Conservation (phyloP, 2,329 filamentous ascomycete genomes). For the Lasiodiplodia sp. region DNA sequence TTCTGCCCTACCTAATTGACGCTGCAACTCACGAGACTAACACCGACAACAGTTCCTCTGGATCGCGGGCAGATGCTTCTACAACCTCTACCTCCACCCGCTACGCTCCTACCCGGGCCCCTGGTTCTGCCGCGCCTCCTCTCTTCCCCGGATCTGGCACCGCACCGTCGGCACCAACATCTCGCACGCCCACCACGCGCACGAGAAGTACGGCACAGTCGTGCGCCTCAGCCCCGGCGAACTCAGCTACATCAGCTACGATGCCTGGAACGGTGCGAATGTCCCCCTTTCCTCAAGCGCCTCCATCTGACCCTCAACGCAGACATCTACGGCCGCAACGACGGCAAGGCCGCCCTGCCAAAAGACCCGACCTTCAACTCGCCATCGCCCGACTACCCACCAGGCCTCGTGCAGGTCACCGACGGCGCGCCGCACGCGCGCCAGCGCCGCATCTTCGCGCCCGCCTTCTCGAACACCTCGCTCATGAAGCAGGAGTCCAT, state of each 20-base stretch:
- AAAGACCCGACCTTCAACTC: constrained; percentile 28
- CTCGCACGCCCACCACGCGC: constrained; percentile 29
- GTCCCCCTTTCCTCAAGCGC: no score
- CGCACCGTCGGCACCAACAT: background rate
- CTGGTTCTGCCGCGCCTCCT: constrained; percentile 16
- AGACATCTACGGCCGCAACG: constrained; percentile 41
- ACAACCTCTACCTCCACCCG: constrained; percentile 26
- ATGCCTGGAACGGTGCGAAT: constrained; percentile 42
- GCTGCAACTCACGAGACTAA: background rate
- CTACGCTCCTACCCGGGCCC: constrained; percentile 29
- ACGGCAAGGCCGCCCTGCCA: constrained; percentile 17
- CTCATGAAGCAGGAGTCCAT: constrained; percentile 40
- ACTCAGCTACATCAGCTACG: constrained; percentile 45
- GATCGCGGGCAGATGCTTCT: constrained; percentile 21
- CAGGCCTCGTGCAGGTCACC: constrained; percentile 46
- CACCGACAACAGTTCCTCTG: background rate
- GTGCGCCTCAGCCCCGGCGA: constrained; percentile 52
- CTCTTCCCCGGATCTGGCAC: background rate
- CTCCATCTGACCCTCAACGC: no score
- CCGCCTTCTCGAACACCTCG: constrained; percentile 42
- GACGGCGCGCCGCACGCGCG: constrained; percentile 51
- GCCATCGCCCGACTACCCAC: constrained; percentile 41
- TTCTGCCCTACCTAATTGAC: no score
- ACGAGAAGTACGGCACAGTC: constrained; percentile 51
- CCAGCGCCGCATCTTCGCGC: constrained; percentile 45